Base-by-base conservation (phyloP, 192 early-diverging fungal species). In the Coemansia sp. region DNA sequence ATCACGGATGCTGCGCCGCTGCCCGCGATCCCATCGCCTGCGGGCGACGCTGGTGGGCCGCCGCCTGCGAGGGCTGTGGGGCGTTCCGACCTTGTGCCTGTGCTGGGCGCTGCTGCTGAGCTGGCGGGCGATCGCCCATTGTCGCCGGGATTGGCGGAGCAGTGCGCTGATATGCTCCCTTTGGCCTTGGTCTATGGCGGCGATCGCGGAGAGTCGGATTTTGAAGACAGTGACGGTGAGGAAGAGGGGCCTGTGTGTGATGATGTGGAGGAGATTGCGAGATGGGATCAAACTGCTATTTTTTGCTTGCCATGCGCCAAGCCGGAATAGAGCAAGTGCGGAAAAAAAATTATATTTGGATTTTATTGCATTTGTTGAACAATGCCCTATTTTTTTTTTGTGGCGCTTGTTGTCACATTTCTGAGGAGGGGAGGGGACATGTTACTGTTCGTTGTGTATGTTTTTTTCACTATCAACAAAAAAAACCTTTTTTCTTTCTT, bases 31-130 rank as follows among this genome's bases (percentile, higher is more conserved):
- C 33, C 52, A 13, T 26, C 52, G 7, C 61, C 58, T 3, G 14
- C 3, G n/a, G n/a, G n/a, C n/a, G n/a, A n/a, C n/a, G n/a, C n/a
- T n/a, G n/a, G n/a, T n/a, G n/a, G n/a, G n/a, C 76, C 76, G 10
- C 66, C 76, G 57, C 76, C 76, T n/a, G 73, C 76, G 2, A 62
- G 70, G 14, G 62, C 61, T 42, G 26, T 55, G 48, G 31, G 6
- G 6, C 6, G 25, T 14, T n/a, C 13, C 5, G 26, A 4, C 21
- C 48, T 14, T 55, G 26, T 16, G 52, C 21, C 31, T 16, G 68
- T 42, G 20, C 68, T 59, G 42, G 10, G 45, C 3, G 39, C 59
- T 12, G 34, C 69, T 52, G 53, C 18, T 21, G 31, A 4, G 28
- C 18, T 66, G 33, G 67, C 73, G 0, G 72, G 66, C 9, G 65